Conservation (phyloP, 371 early-diverging fungal species). For the Saksenaea oblongispora region DNA sequence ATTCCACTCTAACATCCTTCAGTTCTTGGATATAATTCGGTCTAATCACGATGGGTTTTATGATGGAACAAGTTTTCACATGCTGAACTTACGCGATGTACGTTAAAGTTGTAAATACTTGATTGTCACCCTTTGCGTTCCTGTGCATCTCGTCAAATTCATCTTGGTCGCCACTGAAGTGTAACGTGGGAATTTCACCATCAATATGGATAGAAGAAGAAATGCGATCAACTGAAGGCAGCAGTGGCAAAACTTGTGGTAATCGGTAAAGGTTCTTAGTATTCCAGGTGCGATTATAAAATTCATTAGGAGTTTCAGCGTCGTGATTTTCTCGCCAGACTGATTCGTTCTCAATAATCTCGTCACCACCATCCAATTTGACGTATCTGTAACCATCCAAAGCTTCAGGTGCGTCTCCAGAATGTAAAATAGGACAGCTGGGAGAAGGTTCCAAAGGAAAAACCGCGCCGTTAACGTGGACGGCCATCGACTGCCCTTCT, state of each 20-base stretch:
- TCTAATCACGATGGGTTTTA: slow-evolving; percentile 9
- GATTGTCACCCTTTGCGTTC: slow-evolving; percentile 12
- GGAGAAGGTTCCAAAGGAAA: slow-evolving; percentile 8
- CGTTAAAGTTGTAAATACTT: slow-evolving; percentile 20
- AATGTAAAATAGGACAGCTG: neutral
- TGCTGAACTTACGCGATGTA: slow-evolving; percentile 29
- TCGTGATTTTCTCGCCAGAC: slow-evolving; percentile 9
- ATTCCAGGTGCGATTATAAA: slow-evolving; percentile 18
- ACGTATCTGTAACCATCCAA: slow-evolving; percentile 10
- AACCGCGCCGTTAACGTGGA: slow-evolving; percentile 1
- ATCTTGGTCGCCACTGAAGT: slow-evolving; percentile 19
- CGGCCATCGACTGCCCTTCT: neutral
- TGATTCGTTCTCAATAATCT: slow-evolving; percentile 1
- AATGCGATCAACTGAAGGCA: slow-evolving; percentile 13
- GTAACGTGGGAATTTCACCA: slow-evolving; percentile 34
- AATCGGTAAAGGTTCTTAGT: neutral
- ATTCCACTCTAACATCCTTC: slow-evolving; percentile 18
- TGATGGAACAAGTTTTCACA: neutral
- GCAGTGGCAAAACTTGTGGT: slow-evolving; percentile 9
- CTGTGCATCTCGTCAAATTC: slow-evolving; percentile 23
- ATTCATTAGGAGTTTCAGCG: slow-evolving; percentile 11
- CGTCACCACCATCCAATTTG: neutral
- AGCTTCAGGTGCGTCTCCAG: slow-evolving; percentile 16
- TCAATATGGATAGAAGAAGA: slow-evolving; percentile 11
- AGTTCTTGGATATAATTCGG: slow-evolving; percentile 18